Evolutionary conservation across 345 rosid genomes (phyloP).

Genomic region (Diplotaxis tenuifolia): DNA sequence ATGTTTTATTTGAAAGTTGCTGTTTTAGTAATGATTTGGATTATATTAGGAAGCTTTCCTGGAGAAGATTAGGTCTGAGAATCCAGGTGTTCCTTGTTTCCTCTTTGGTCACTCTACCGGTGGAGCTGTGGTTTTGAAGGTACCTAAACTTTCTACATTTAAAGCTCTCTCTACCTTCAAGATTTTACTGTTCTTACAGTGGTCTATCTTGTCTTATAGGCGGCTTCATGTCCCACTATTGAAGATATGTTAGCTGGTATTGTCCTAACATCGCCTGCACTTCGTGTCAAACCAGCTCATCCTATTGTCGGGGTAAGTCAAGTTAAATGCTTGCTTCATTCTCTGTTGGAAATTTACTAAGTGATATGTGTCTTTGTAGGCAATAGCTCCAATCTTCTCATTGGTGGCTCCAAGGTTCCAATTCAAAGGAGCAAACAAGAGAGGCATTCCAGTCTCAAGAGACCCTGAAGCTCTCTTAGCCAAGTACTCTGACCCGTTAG

Average conservation of each 20-base stretch:
- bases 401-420: constrained; percentile 77
- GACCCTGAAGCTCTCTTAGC: constrained; percentile 90
- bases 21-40: constrained; percentile 15
- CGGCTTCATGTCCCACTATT: constrained; percentile 56
- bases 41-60: constrained; percentile 68
- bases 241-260: constrained; percentile 77
- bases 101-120: constrained; percentile 98
- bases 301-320: constrained; percentile 85
- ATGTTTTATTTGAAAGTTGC: neutral
- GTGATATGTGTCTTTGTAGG: constrained; percentile 45
- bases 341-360: neutral
- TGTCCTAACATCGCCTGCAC: constrained; percentile 86
- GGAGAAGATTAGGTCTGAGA: constrained; percentile 73
- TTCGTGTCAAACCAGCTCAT: constrained; percentile 92
- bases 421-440: constrained; percentile 97
- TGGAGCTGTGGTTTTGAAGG: constrained; percentile 98
- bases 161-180: neutral
- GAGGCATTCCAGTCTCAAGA: constrained; percentile 93
- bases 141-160: constrained; percentile 5
- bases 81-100: constrained; percentile 89
- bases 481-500: constrained; percentile 90
- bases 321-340: neutral
- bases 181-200: neutral
- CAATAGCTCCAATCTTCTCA: constrained; percentile 88
- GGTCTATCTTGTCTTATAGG: constrained; percentile 43